Base-by-base conservation (phyloP, 2,329 filamentous ascomycete genomes). In the Alternaria longipes region DNA sequence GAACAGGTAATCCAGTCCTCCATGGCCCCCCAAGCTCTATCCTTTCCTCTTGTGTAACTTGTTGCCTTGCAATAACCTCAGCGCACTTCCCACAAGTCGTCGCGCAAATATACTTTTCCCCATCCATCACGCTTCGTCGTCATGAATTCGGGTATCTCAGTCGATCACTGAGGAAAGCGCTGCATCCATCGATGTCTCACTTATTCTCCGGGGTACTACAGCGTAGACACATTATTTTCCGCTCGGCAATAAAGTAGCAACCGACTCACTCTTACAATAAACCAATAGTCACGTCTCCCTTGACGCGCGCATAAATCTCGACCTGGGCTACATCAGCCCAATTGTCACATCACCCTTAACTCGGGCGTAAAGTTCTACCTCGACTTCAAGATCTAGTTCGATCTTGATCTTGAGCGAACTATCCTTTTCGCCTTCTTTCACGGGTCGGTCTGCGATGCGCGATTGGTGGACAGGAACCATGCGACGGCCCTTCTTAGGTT, bases 341-440 rank as follows among this genome's bases (percentile, higher is more conserved):
- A 74, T 74, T 11, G 70, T 75, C 56, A 75, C 63, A 64, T 76
- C 73, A 57, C 73, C 73, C 67, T 75, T 74, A 46, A 76, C 71
- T 42, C 72, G 56, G 26, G 73, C 73, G 54, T 74, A 74, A 34
- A 75, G 60, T 46, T 74, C 71, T 65, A 75, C 73, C 70, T 75
- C 71, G 50, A 73, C 70, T 68, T 74, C 71, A 49, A 74, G 72
- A 73, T 81, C 79, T 60, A 81, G 55, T 70, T 81, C 78, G 62
- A 81, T 79, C 70, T 80, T 79, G 65, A 81, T 78, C 70, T 80
- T 80, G 66, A 80, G 64, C 60, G 70, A 75, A 65, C 76, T 79
- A 55, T 79, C 78, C 64, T 77, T 70, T 50, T 70, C 70, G 61
- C 76, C 77, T 46, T 70, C 66, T 34, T 77, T 77, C 24, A 59